Evolutionary conservation across 164 flowering plant genomes (phyloP).

Genomic region (Stephania cephalantha): DNA sequence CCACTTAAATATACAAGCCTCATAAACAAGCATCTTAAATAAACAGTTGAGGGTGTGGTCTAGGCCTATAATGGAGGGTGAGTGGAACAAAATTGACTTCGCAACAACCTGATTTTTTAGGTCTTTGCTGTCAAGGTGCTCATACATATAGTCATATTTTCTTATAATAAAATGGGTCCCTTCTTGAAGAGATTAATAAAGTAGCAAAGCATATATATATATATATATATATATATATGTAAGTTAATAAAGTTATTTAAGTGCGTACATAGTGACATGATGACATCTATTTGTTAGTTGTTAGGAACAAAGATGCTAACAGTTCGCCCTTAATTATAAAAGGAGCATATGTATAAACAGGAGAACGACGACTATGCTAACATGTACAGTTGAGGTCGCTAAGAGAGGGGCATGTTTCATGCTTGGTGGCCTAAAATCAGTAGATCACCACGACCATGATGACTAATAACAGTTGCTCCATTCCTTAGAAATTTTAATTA

Average conservation of each 20-base stretch:
- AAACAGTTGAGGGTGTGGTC: too few species aligned
- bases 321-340: neutral
- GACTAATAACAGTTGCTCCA: too few species aligned
- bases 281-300: neutral
- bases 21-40: too few species aligned
- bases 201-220: too few species aligned
- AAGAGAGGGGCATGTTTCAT: neutral
- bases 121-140: too few species aligned
- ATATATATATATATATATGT: too few species aligned
- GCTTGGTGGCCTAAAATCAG: neutral
- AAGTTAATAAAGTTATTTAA: too few species aligned
- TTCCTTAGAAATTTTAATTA: too few species aligned
- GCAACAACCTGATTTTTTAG: neutral
- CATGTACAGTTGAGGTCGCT: neutral
- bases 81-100: neutral
- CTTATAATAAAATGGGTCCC: too few species aligned
- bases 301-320: neutral
- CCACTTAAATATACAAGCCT: too few species aligned
- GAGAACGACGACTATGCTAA: neutral
- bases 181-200: too few species aligned
- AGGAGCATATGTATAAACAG: neutral
- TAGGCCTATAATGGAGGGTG: neutral
- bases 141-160: too few species aligned
- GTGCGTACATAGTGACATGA: neutral
- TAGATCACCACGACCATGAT: neutral